Conservation (phyloP, 2,329 filamentous ascomycete genomes). For the Scolecobasidium constrictum region DNA sequence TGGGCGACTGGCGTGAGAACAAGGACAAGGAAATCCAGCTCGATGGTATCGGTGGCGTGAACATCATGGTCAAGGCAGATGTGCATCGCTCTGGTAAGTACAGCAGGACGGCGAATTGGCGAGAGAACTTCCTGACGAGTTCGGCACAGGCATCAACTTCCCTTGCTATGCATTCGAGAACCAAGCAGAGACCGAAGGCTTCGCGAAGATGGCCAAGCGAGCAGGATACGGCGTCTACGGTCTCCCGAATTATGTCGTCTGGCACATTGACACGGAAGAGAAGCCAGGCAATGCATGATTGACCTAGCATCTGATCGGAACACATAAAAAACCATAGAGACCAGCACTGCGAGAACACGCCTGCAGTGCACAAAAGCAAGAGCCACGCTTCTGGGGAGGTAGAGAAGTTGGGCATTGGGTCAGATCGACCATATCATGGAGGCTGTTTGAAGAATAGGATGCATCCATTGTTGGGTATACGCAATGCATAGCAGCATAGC, state of each 20-base stretch:
- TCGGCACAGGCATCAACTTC: conserved; percentile 76
- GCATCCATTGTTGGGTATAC: no score
- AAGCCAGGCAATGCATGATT: conserved; percentile 64
- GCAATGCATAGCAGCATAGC: no score
- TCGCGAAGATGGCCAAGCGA: conserved; percentile 96
- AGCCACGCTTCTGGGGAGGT: no score
- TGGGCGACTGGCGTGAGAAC: conserved; percentile 88
- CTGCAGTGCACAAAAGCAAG: no score
- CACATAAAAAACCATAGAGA: no score
- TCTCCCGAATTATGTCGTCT: conserved; percentile 94
- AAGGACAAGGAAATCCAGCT: conserved; percentile 88
- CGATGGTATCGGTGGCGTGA: conserved; percentile 93
- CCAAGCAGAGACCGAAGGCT: conserved; percentile 96
- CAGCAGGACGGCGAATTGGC: background rate
- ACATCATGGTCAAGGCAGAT: conserved; percentile 94
- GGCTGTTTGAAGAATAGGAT: no score
- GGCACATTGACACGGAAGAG: conserved; percentile 96
- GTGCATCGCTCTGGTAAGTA: conserved; percentile 80
- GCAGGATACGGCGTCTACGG: conserved; percentile 89
- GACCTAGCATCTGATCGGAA: no score
- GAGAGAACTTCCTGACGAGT: background rate
- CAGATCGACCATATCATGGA: no score
- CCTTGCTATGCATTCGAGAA: conserved; percentile 95
- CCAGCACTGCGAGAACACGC: no score
- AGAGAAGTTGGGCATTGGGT: no score